Percentiles rank a stretch among this genome's conserved stretches.
Evolutionary conservation across 805 yeast species (phyloP).

Genomic region (Candida easanensis): DNA sequence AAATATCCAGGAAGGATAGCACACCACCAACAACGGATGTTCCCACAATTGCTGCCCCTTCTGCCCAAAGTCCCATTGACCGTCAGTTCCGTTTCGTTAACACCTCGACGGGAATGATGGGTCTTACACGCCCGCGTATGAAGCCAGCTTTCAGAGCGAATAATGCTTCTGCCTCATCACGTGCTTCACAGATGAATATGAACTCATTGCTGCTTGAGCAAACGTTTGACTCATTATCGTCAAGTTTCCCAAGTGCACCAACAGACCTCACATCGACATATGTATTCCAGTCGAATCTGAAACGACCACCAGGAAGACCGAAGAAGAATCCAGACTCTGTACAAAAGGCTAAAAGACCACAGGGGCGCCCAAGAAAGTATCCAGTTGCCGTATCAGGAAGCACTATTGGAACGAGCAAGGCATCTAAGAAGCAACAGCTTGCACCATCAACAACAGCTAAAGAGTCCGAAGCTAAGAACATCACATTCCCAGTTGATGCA

Average conservation of each 20-base stretch:
- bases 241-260: slow-evolving; percentile 2
- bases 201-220: slow-evolving; percentile 24
- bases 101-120: slow-evolving; percentile 20
- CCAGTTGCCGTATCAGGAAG: slow-evolving; percentile 17
- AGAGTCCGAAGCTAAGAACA: too few relatives aligned
- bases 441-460: not conserved
- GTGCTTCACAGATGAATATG: slow-evolving; percentile 7
- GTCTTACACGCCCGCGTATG: slow-evolving; percentile 17
- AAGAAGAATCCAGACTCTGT: slow-evolving; percentile 47
- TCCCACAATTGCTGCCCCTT: not conserved
- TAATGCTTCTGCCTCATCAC: slow-evolving; percentile 7
- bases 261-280: slow-evolving; percentile 15
- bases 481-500: slow-evolving; percentile 12
- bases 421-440: not conserved
- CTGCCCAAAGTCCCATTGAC: not conserved
- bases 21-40: too few relatives aligned
- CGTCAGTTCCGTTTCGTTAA: slow-evolving; percentile 24
- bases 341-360: slow-evolving; percentile 34
- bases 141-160: slow-evolving; percentile 26
- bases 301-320: slow-evolving; percentile 48
- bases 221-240: slow-evolving; percentile 12
- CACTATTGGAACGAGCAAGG: not conserved
- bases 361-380: slow-evolving; percentile 29
- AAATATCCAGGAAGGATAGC: too few relatives aligned
- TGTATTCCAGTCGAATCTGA: slow-evolving; percentile 25